Base-by-base conservation (phyloP, 2,329 filamentous ascomycete species). In the Fusarium citri region DNA sequence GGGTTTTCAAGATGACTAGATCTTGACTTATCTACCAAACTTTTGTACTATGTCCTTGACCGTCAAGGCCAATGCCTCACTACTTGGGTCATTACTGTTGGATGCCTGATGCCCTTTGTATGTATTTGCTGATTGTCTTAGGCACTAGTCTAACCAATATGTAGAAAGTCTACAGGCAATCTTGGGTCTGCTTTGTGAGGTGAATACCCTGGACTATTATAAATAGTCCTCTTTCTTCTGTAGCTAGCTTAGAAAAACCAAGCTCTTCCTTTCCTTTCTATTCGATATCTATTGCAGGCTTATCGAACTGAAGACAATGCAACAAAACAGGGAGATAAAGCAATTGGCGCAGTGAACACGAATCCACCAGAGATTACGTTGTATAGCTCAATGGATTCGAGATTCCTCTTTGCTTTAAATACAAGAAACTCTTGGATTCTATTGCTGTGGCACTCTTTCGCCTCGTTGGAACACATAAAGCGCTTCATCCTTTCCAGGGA, bases 401-500 rank as follows among this genome's bases (percentile, higher is more conserved):
- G 41, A 22, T 25, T 25, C 22, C 22, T 43, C 10, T 10, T 43
- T 16, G 20, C 14, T 23, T 23, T 18, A 8, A 6, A 18, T 25
- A 41, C 22, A 22, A 7, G 10, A 14, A 10, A n/a, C 16, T 25
- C 16, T 48, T 55, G 26, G 10, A 8, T 34, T 49, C 55, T 68
- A 66, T 66, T 71, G 62, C 26, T 30, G 40, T 9, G 77, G 77
- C 22, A 78, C 82, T 64, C 80, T 77, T n/a, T 80, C 74, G 18
- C 83, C 83, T 56, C 84, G 77, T 72, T 86, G 83, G 70, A 91
- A 93, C 22, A 92, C 85, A 78, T 89, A 94, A 58, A 94, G 74
- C 0, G 89, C 91, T 79, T 94, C 91, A 72, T 94, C 92, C 78
- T 94, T 94, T 28, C 89, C 91, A 5, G 91, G 88, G 79, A 94